These are phyloP conservation scores for Uncinocarpus reesii DNA, from an alignment of 2,329 filamentous ascomycete species.

Conservation along the genomic window DNA sequence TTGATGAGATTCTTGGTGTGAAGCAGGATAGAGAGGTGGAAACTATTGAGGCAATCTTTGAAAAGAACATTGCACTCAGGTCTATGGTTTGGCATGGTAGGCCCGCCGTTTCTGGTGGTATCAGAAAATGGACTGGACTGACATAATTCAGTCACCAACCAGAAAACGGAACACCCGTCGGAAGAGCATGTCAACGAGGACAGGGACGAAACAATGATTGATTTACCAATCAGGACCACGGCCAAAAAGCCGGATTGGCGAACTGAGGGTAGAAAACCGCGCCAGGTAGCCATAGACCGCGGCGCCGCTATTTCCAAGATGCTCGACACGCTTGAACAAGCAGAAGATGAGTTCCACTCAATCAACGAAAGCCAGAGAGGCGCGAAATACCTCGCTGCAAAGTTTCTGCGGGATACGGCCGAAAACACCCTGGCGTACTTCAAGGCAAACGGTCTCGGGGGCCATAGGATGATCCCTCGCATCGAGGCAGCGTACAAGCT, in stretches of 20 bases:
- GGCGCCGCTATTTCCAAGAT: slow-evolving; percentile 9
- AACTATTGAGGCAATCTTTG: slow-evolving; percentile 22
- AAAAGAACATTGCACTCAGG: slow-evolving; percentile 24
- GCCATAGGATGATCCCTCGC: slow-evolving; percentile 26
- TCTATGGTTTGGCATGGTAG: slow-evolving; percentile 22
- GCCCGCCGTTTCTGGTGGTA: not conserved
- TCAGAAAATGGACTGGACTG: not conserved
- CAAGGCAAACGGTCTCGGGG: slow-evolving; percentile 17
- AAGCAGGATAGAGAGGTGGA: slow-evolving; percentile 16
- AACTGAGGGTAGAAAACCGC: not conserved
- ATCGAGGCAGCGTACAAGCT: slow-evolving; percentile 26
- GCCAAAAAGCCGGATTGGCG: not conserved
- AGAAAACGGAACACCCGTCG: not conserved
- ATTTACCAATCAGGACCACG: not conserved
- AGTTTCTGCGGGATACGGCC: slow-evolving; percentile 37
- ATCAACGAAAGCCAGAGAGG: slow-evolving; percentile 21
- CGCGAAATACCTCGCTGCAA: slow-evolving; percentile 23
- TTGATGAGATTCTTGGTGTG: slow-evolving; percentile 32
- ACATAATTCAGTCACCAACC: not conserved
- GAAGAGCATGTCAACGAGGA: not conserved
- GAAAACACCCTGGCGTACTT: slow-evolving; percentile 34
- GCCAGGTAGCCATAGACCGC: not conserved
- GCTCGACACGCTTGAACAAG: slow-evolving; percentile 26
- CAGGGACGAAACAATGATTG: not conserved
- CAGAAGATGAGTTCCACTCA: slow-evolving; percentile 31